Conservation (phyloP, 805 yeast species). For the Hyphopichia homilentoma region DNA sequence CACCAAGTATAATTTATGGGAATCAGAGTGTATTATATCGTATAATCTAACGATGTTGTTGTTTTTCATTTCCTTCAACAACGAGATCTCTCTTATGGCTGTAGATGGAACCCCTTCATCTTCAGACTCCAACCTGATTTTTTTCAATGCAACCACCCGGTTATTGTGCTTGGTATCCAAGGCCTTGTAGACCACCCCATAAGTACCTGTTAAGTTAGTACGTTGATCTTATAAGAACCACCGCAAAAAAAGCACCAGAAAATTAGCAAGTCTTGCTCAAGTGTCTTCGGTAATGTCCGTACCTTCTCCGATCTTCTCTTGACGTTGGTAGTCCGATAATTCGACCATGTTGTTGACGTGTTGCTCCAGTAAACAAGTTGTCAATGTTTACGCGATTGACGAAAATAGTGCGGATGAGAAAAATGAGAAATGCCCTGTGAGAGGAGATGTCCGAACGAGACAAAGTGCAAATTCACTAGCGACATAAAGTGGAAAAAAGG, state of each 20-base stretch:
- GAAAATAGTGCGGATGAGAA: too few species aligned
- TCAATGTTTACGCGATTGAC: conserved; percentile 3
- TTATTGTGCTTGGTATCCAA: conserved; percentile 84
- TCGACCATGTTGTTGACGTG: conserved; percentile 81
- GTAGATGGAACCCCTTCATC: conserved; percentile 99
- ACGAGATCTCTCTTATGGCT: conserved; percentile 93
- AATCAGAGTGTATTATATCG: conserved; percentile 93
- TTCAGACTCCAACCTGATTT: conserved; percentile 92
- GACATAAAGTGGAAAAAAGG: conserved; percentile 2
- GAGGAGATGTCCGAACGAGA: too few species aligned
- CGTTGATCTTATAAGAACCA: too few species aligned
- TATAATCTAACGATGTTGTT: conserved; percentile 88
- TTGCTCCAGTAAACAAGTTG: too few species aligned
- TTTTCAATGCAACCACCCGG: conserved; percentile 92
- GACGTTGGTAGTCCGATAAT: conserved; percentile 84
- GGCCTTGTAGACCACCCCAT: conserved; percentile 97
- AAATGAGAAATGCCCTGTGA: too few species aligned
- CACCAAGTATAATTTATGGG: conserved; percentile 87
- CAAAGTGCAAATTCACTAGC: too few species aligned
- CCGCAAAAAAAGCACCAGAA: too few species aligned
- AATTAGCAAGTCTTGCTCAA: neutral
- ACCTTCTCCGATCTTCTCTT: conserved; percentile 97
- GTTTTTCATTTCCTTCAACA: conserved; percentile 89
- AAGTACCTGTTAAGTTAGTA: conserved; percentile 64
- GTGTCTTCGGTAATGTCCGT: conserved; percentile 15